Base-by-base conservation (phyloP, 805 yeast genomes). In the Schwanniomyces sp. region DNA sequence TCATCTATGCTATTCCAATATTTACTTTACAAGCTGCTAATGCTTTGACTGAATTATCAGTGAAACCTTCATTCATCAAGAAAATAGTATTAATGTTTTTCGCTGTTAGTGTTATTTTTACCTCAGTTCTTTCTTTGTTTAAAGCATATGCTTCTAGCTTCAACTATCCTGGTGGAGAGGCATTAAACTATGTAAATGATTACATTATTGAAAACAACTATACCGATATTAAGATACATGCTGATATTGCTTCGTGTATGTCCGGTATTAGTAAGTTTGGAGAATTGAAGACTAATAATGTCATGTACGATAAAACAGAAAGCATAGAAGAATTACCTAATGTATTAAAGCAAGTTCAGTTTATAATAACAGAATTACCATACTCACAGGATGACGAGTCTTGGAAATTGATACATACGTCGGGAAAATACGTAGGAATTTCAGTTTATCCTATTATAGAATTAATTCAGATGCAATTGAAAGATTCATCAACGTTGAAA, bases 111-210 rank as follows among this genome's bases (percentile, higher is more conserved):
- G 47, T 67, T 0, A 24, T 76, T 0, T 32, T 45, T 18, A 45
- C 69, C 2, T 47, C 77, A 5, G 43, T 66, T 0, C 43, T 74
- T 3, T 79, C 91, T 0, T 38, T 77, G 1, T 59, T 74, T 9
- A 83, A 83, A 74, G 79, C 85, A 0, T 76, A 75, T 41, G 73
- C 82, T 4, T 89, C 96, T 0, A 75, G 86, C 43, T 70, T 71
- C 63, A 92, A 92, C 63, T 92, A 92, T 61, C 96, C 97, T 2
- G 97, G 97, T 10, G 97, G 97, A 0, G 74, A 67, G 1, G 96
- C 96, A 0, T 66, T 91, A 29, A 50, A 60, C 12, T 58, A 58
- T 18, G 74, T 87, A 48, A 86, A 89, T 56, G 55, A 70, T 8
- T 61, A 70, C 37, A 56, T 79, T 24, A 44, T 67, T 7, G 24